Evolutionary conservation across 805 yeast species (phyloP).

Genomic region (Starmerella vaccinii): DNA sequence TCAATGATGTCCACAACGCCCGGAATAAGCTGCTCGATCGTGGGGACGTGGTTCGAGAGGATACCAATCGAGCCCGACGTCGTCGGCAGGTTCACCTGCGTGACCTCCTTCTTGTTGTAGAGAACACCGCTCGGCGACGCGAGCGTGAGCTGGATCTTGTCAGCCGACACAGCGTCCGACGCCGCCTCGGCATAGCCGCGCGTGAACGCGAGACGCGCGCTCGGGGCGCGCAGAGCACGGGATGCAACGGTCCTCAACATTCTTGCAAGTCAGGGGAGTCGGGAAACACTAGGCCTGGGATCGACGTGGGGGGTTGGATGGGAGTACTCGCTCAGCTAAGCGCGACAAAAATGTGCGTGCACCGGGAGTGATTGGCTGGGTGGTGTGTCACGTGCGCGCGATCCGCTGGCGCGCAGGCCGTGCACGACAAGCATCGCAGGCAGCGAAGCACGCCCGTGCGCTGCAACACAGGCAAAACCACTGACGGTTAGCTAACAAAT

Average conservation of each 20-base stretch:
- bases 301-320: conserved; percentile 5
- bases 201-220: conserved; percentile 23
- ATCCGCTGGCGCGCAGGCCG: neutral
- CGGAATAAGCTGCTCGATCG: conserved; percentile 90
- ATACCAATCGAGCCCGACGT: conserved; percentile 94
- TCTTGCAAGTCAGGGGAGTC: conserved; percentile 6
- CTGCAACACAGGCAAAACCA: too few relatives aligned
- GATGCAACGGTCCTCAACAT: conserved; percentile 24
- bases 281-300: conserved; percentile 7
- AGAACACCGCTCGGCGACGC: conserved; percentile 62
- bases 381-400: neutral
- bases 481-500: too few relatives aligned
- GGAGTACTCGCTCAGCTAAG: conserved; percentile 9
- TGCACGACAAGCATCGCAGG: neutral
- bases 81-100: conserved; percentile 92
- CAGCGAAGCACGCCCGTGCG: too few relatives aligned
- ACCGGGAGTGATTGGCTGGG: neutral
- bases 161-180: conserved; percentile 38
- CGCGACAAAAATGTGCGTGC: conserved; percentile 2
- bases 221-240: conserved; percentile 21
- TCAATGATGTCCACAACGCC: conserved; percentile 90
- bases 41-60: conserved; percentile 94
- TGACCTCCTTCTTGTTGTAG: conserved; percentile 28
- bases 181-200: conserved; percentile 76
- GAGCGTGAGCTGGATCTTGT: conserved; percentile 73